Percentiles rank a stretch among this genome's conserved stretches.
Conservation (phyloP, 2,329 filamentous ascomycete genomes). For the Alternaria sp. region DNA sequence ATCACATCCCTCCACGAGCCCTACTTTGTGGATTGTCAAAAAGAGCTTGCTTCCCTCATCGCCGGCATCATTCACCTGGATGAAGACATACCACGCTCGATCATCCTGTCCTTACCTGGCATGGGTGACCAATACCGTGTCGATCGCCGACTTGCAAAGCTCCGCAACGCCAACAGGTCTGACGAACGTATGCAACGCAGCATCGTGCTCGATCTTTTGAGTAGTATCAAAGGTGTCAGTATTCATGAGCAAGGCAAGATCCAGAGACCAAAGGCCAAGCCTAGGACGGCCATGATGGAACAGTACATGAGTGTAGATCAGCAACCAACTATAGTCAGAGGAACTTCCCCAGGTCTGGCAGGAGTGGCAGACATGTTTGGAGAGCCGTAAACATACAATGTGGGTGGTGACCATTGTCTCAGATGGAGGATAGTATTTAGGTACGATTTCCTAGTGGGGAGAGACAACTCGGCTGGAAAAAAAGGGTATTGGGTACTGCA, state of each 20-base stretch:
- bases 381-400: conserved; percentile 6
- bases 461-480: not conserved
- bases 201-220: conserved; percentile 82
- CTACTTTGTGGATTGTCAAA: conserved; percentile 96
- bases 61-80: conserved; percentile 85
- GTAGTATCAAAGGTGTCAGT: conserved; percentile 86
- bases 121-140: conserved; percentile 72
- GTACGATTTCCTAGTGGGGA: not conserved
- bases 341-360: conserved; percentile 52
- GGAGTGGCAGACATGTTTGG: conserved; percentile 58
- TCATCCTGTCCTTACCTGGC: conserved; percentile 82
- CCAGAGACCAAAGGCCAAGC: conserved; percentile 47
- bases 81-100: conserved; percentile 72
- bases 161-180: conserved; percentile 57
- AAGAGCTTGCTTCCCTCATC: conserved; percentile 87
- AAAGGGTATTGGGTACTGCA: not conserved
- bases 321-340: conserved; percentile 46
- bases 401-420: not conserved
- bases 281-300: conserved; percentile 46
- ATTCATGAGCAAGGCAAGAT: conserved; percentile 94
- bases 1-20: conserved; percentile 91
- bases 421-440: not conserved
- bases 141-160: conserved; percentile 57
- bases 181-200: conserved; percentile 78
- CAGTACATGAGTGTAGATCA: conserved; percentile 55